Percentiles rank a stretch among this genome's conserved stretches.
Evolutionary conservation across 129 eudicot species (phyloP).

Genomic region (Flaveria robusta): DNA sequence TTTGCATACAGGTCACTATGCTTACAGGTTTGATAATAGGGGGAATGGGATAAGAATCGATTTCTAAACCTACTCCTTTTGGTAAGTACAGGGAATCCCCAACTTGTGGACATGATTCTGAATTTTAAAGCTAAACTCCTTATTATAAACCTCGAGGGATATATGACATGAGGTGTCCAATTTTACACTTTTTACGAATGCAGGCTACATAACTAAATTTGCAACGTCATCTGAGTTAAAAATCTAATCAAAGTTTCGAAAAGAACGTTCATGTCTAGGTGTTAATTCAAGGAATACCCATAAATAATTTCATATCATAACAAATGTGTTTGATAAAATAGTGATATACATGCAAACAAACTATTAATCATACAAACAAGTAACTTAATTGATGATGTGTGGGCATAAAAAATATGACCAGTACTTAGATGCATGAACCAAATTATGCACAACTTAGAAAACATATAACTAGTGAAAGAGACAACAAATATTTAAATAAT

Average conservation of each 20-base stretch:
- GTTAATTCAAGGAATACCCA: neutral
- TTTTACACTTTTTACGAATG: neutral
- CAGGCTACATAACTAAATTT: slow-evolving; percentile 2
- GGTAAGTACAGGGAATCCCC: neutral
- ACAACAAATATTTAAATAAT: neutral
- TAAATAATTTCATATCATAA: neutral
- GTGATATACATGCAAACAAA: neutral
- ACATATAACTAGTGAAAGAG: neutral
- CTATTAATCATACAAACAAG: slow-evolving; percentile 11
- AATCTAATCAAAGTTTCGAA: neutral
- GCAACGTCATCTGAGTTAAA: slow-evolving; percentile 11
- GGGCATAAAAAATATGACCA: neutral
- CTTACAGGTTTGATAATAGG: neutral
- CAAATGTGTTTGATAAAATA: slow-evolving; percentile 2
- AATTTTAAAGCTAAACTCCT: slow-evolving; percentile 1
- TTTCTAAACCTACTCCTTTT: neutral
- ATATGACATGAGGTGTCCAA: neutral
- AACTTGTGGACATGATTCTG: neutral
- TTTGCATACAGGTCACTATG: slow-evolving; percentile 1
- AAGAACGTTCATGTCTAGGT: slow-evolving; percentile 8
- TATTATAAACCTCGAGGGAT: slow-evolving; percentile 5
- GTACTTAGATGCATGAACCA: neutral
- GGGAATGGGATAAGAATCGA: slow-evolving; percentile 7
- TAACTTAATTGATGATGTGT: neutral
- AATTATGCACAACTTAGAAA: neutral